Base-by-base conservation (phyloP, 129 eudicot species). In the Arctium lappa region DNA sequence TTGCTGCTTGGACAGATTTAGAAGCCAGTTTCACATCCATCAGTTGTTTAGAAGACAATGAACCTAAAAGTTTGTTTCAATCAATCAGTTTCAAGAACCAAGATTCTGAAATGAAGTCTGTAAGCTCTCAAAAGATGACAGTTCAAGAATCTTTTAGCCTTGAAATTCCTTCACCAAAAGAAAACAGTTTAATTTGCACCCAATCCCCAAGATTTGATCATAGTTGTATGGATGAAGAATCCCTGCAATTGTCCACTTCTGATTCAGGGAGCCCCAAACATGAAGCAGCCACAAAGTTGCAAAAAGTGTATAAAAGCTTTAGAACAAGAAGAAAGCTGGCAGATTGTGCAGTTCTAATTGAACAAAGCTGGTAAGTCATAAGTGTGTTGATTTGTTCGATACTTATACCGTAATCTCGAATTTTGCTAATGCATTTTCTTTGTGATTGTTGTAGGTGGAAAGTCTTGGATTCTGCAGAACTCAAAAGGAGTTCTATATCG, bases 261-360 rank as follows among this genome's bases (percentile, higher is more conserved):
- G 79, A 80, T 69, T 80, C 89, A 42, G 82, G 79, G 80, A 90
- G 78, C 72, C 98, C 98, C 9, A 92, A 90, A 73, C 88, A 94
- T 76, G 92, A 89, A 82, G 98, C 98, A 39, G 98, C 99, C 7
- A 76, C 80, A 31, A 96, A 90, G 91, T 76, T 96, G 88, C 99
- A 96, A 83, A 96, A 96, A 86, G 98, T 96, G 31, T 96, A 96
- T 88, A 96, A 96, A 81, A 96, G 99, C 88, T 96, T 93, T 75
- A 86, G 99, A 62, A 96, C 99, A 3, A 86, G 99, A 86, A 80
- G 99, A 88, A 96, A 90, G 91, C 90, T 96, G 39, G 98, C 98
- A 2, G 98, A 96, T 88, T 93, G 98, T 88, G 98, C 99, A 38
- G 98, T 96, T 83, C 73, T 93, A 9, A 90, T 93, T 76, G 99